Percentiles rank a stretch among this genome's conserved stretches.
Conservation (phyloP, 495 filamentous ascomycete species). For the Letharia columbiana region DNA sequence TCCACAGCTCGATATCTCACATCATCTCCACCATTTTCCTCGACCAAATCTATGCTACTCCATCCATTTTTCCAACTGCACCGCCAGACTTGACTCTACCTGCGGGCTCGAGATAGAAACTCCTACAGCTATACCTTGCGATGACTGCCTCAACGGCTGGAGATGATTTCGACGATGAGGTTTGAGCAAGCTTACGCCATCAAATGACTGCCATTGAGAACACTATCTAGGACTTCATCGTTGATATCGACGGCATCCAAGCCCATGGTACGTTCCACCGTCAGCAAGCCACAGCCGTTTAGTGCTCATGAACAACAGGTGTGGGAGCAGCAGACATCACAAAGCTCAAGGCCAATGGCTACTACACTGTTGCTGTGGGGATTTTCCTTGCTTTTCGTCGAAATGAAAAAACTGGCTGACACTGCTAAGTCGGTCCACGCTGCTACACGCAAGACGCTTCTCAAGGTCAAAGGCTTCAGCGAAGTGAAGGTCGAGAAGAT, state of each 20-base stretch:
- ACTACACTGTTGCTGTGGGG: slow-evolving; percentile 60
- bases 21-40: neutral
- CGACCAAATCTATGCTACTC: neutral
- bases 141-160: slow-evolving; percentile 36
- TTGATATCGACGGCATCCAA: slow-evolving; percentile 69
- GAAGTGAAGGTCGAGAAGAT: slow-evolving; percentile 77
- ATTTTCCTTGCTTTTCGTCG: neutral
- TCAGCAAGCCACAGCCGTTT: neutral
- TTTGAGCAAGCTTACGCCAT: slow-evolving; percentile 22
- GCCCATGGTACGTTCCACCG: slow-evolving; percentile 49
- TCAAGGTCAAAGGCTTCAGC: slow-evolving; percentile 74
- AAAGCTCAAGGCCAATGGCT: slow-evolving; percentile 63
- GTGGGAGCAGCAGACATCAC: slow-evolving; percentile 66
- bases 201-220: neutral
- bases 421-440: slow-evolving; percentile 51
- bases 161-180: slow-evolving; percentile 50
- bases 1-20: slow-evolving; percentile 2
- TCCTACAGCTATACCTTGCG: neutral
- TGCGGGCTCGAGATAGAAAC: neutral
- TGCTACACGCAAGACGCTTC: slow-evolving; percentile 54
- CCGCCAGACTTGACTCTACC: neutral
- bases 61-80: neutral
- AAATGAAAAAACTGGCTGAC: neutral
- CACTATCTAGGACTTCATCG: slow-evolving; percentile 44
- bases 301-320: slow-evolving; percentile 35